Conservation (phyloP, 805 yeast genomes). For the Yarrowia sp. region DNA sequence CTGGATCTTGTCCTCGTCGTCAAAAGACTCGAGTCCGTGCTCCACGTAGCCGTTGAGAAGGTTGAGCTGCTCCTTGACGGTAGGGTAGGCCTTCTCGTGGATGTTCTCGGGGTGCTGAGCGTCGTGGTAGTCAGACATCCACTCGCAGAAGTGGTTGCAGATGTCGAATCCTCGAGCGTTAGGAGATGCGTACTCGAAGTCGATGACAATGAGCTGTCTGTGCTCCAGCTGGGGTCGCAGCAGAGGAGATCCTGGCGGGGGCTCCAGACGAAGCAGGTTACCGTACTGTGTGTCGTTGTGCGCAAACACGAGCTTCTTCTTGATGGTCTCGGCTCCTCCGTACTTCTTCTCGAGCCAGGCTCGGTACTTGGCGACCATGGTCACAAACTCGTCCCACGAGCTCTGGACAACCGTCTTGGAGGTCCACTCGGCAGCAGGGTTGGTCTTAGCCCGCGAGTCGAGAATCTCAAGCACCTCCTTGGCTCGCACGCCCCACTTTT, state of each 20-base stretch:
- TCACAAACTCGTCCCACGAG: conserved; percentile 52
- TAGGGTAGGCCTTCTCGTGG: conserved; percentile 62
- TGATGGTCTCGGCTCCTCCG: conserved; percentile 43
- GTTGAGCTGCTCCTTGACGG: conserved; percentile 62
- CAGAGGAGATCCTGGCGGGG: conserved; percentile 52
- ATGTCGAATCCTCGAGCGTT: conserved; percentile 87
- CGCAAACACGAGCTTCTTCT: conserved; percentile 67
- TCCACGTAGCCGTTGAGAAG: conserved; percentile 77
- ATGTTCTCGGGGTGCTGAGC: conserved; percentile 55
- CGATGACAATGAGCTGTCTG: conserved; percentile 83
- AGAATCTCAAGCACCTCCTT: conserved; percentile 45
- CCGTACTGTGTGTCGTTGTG: conserved; percentile 98
- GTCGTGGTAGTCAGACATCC: conserved; percentile 93
- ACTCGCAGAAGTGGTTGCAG: conserved; percentile 90
- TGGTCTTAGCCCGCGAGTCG: conserved; percentile 38
- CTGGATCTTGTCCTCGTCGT: conserved; percentile 42
- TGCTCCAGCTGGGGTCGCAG: conserved; percentile 52
- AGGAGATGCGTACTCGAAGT: conserved; percentile 93
- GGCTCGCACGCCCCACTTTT: conserved; percentile 64
- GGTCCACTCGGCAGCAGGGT: conserved; percentile 33
- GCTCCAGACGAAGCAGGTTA: conserved; percentile 65
- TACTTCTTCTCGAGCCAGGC: conserved; percentile 60
- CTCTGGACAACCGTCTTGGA: conserved; percentile 35
- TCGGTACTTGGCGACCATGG: conserved; percentile 51
- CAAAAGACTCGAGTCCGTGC: conserved; percentile 39